These are phyloP conservation scores for Thermochaetoides dissita DNA, from an alignment of 2,329 filamentous ascomycete genomes.

Conservation along the genomic window DNA sequence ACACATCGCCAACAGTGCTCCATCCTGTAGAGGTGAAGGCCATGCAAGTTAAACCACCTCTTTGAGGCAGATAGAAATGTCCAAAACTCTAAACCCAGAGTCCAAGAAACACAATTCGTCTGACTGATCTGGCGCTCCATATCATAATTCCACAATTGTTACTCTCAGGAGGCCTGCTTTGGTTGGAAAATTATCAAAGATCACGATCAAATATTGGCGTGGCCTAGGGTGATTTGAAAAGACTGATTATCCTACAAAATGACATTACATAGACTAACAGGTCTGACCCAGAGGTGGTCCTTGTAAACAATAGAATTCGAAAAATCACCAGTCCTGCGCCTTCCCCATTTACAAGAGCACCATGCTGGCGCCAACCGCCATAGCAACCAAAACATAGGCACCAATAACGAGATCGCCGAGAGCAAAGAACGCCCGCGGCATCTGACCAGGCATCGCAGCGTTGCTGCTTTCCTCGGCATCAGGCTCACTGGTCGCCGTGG, in stretches of 20 bases:
- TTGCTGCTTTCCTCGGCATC: constrained; percentile 22
- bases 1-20: no score
- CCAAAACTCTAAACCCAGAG: no score
- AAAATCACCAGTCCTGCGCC: background rate
- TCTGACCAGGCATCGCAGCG: constrained; percentile 21
- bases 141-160: no score
- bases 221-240: no score
- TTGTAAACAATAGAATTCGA: background rate
- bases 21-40: no score
- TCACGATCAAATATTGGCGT: no score
- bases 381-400: constrained; percentile 37
- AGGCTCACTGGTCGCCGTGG: constrained; percentile 30
- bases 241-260: constrained; percentile 1
- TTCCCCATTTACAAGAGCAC: constrained; percentile 31
- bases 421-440: constrained; percentile 27
- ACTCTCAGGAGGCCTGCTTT: no score
- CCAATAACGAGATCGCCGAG: constrained; percentile 35
- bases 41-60: no score
- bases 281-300: background rate
- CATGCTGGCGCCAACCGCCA: constrained; percentile 39
- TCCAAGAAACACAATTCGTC: no score
- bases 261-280: constrained; percentile 2
- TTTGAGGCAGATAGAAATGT: no score
- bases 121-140: no score
- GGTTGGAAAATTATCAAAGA: no score